These are phyloP conservation scores for Flaveria sonorensis DNA, from an alignment of 129 eudicot genomes.

Conservation along the genomic window DNA sequence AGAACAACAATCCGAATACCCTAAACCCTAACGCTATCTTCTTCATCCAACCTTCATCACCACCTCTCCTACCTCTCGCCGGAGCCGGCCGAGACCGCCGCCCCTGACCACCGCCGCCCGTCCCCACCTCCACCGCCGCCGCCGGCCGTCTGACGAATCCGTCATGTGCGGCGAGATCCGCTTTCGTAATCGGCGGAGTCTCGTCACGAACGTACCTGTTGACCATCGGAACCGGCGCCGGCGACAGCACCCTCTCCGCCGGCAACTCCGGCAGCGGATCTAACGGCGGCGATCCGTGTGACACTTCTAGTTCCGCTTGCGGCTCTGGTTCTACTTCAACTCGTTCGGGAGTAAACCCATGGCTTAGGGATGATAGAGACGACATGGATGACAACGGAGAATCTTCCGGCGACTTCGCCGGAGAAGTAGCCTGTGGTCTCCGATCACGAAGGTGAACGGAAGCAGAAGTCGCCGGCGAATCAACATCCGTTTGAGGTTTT, in stretches of 20 bases:
- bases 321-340: slow-evolving; percentile 17
- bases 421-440: slow-evolving; percentile 32
- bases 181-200: slow-evolving; percentile 38
- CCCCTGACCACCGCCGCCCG: slow-evolving; percentile 30
- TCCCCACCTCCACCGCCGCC: slow-evolving; percentile 21
- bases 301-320: not conserved
- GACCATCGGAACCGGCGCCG: slow-evolving; percentile 40
- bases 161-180: slow-evolving; percentile 39
- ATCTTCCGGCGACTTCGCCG: slow-evolving; percentile 41
- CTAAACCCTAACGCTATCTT: slow-evolving; percentile 77
- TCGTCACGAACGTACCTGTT: slow-evolving; percentile 43
- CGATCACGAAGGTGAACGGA: slow-evolving; percentile 40
- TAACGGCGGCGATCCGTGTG: slow-evolving; percentile 30
- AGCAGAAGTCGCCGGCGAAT: slow-evolving; percentile 27
- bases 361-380: slow-evolving; percentile 45
- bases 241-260: slow-evolving; percentile 27
- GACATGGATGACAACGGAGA: slow-evolving; percentile 35
- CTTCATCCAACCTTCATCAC: slow-evolving; percentile 50
- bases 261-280: slow-evolving; percentile 40
- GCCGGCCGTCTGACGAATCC: slow-evolving; percentile 31
- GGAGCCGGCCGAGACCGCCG: slow-evolving; percentile 33
- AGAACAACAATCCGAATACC: slow-evolving; percentile 61
- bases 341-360: slow-evolving; percentile 43
- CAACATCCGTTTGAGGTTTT: slow-evolving; percentile 17
- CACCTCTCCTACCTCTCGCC: slow-evolving; percentile 36